phyloP scores from a whole-genome alignment of 73 alveolate species.

The Stentor coeruleus region DNA sequence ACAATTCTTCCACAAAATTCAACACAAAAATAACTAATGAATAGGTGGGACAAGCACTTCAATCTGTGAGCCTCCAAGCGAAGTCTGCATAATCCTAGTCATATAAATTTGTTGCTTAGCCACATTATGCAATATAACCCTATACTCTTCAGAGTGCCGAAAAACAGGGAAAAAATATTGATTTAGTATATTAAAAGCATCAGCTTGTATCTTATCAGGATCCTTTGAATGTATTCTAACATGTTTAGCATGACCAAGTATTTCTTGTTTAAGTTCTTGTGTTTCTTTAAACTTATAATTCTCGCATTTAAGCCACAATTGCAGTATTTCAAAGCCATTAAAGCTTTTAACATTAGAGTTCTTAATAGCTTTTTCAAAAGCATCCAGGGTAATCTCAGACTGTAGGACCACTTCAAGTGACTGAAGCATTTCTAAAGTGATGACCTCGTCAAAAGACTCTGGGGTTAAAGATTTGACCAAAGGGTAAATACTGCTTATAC shows the following conservation, averaged over 20 bases:
- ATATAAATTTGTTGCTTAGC: constrained; percentile 15
- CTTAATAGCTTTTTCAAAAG: background rate
- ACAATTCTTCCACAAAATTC: too few species aligned
- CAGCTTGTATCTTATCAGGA: background rate
- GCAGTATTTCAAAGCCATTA: background rate
- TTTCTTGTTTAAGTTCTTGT: background rate
- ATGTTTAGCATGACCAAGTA: background rate
- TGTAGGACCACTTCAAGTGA: background rate
- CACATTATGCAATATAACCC: background rate
- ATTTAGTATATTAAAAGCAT: background rate
- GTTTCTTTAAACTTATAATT: background rate
- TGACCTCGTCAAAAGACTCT: constrained; percentile 19
- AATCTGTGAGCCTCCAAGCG: background rate
- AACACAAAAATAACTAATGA: too few species aligned
- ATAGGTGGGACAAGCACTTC: too few species aligned
- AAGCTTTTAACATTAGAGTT: background rate
- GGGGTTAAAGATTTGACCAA: background rate
- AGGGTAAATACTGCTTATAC: constrained; percentile 7
- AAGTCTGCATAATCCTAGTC: constrained; percentile 1
- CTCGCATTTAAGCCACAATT: constrained; percentile 26
- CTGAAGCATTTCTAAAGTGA: constrained; percentile 9
- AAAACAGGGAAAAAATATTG: constrained; percentile 8
- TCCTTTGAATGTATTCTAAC: background rate
- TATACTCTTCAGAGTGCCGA: background rate
- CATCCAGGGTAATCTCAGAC: background rate